Evolutionary conservation across 2,329 filamentous ascomycete species (phyloP).

Genomic region (Colletotrichum magnum): DNA sequence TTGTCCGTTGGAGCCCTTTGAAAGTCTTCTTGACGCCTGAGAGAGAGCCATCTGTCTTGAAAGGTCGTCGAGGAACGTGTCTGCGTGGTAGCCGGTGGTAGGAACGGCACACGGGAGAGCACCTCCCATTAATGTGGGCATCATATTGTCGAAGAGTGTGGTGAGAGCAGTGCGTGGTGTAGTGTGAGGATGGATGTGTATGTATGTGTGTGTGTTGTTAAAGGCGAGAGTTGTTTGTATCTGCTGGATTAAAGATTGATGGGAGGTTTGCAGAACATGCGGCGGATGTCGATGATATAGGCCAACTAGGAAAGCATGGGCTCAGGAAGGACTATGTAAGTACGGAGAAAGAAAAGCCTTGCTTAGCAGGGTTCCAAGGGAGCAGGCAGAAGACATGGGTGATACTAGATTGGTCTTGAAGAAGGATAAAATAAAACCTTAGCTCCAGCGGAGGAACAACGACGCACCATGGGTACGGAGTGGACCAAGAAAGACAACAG

Average conservation of each 20-base stretch:
- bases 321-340: constrained; percentile 48
- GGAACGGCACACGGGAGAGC: constrained; percentile 48
- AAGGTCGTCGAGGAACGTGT: constrained; percentile 65
- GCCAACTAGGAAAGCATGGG: constrained; percentile 37
- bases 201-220: neutral
- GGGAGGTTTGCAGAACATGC: neutral
- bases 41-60: constrained; percentile 65
- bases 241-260: neutral
- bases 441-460: constrained; percentile 50
- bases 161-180: neutral
- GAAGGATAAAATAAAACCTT: constrained; percentile 54
- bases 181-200: neutral
- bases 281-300: constrained; percentile 34
- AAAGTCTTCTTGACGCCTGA: constrained; percentile 62
- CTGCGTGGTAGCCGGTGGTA: constrained; percentile 53
- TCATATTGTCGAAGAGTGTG: constrained; percentile 46
- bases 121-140: constrained; percentile 53
- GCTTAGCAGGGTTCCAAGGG: constrained; percentile 46
- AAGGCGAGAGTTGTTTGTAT: neutral
- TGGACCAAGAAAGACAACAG: constrained; percentile 51
- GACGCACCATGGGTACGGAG: constrained; percentile 52
- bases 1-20: constrained; percentile 65
- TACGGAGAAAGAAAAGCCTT: constrained; percentile 41
- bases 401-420: constrained; percentile 49
- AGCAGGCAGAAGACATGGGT: constrained; percentile 49